Evolutionary conservation across 83 land plant species (phyloP), one percentile per base, ranked within the genome.

Genomic region (Thuja plicata): DNA sequence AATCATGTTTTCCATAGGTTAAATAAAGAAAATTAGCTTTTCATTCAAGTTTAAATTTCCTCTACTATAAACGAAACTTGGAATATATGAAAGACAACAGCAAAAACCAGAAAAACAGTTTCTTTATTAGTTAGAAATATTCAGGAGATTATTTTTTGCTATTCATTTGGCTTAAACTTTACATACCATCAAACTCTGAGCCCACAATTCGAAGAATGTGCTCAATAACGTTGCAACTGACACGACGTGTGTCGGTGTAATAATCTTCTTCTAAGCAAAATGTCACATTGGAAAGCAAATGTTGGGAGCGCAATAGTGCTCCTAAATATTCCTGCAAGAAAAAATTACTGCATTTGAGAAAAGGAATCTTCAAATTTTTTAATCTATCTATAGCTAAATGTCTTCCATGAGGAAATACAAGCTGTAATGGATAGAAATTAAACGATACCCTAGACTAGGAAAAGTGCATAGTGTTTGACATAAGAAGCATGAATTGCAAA

Each of bases 221-320:
- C 48, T 89, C 85, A 71, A 93, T 27, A 37, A 93, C 94, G 89
- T 93, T 91, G 46, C 89, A 89, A 70, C 93, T 91, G 27, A 87
- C 92, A 45, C 89, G 88, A 6, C 94, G 92, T 40, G 89, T 89
- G 78, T 93, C 92, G 40, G 90, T 88, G 60, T 88, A 93, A 79
- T 92, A 91, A 86, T 93, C 94, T 89, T 93, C 94, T 74, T 93
- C 94, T 5, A 93, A 52, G 70, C 94, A 93, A 24, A 91, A 89
- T 84, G 84, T 91, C 17, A 89, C 88, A 40, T 91, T 89, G 34
- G 92, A 89, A 24, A 93, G 83, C 76, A 90, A 43, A 41, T 92
- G 89, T 55, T 82, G 66, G 2, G 76, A 88, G 32, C 46, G 87
- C 80, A 91, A 55, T 21, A 90, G 10, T 34, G 76, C 89, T 85